Evolutionary conservation across 148 eudicot genomes (phyloP), one percentile per base, ranked within the genome.

Genomic region (Rhododendron simsii): DNA sequence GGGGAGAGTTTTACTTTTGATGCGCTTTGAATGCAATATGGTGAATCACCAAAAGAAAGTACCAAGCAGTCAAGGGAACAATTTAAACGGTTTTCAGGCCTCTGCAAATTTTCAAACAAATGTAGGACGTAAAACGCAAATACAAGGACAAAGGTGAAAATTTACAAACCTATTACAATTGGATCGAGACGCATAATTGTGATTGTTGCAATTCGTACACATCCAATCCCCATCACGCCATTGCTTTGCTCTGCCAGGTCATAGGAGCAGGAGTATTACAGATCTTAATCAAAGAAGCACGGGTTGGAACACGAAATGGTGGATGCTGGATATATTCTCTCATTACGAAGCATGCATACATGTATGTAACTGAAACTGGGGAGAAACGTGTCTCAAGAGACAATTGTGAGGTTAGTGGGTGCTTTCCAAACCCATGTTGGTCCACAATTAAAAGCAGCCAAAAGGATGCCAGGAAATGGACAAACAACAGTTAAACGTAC

Each of bases 201-300:
- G 98, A 86, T 95, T 95, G 87, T 88, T 90, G 85, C 98, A 95
- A 77, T 88, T 93, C n/a, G 94, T 86, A 87, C 98, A 95, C 96
- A 93, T 93, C 96, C 98, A 95, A 87, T 95, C 98, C 81, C 96
- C 98, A 74, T 93, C 92, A 77, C 95, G 95, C 98, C 98, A 95
- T 81, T 95, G 95, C 86, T 90, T 93, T 51, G 98, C 96, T 73
- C 98, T 95, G 88, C 76, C 33, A 89, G 61, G 47, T 73, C 85
- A 82, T 6, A 85, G 18, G 71, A 86, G 61, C 88, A 59, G 37
- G 33, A 67, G 53, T 63, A 80, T 81, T 69, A 41, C 51, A 37
- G 77, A 47, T 86, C 51, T 77, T 53, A 35, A 47, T 82, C 20
- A 44, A 13, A 14, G 20, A 16, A 71, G 53, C 12, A 78, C 47